phyloP scores from a whole-genome alignment of 2,329 filamentous ascomycete genomes.

The Exophiala oligosperma region DNA sequence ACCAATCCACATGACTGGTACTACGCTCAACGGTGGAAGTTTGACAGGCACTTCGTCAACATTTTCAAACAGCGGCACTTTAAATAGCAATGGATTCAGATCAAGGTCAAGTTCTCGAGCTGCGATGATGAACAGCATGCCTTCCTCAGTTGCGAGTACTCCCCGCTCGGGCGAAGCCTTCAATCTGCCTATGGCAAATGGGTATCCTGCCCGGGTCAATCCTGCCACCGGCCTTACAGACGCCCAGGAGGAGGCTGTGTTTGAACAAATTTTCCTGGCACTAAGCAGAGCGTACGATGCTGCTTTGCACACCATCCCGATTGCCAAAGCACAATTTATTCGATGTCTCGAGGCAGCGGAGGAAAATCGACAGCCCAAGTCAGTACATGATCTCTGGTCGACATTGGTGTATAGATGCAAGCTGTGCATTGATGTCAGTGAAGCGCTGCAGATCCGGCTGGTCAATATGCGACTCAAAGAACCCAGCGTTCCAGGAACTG shows the following conservation, averaged over 20 bases:
- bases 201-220: constrained; percentile 52
- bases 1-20: constrained; percentile 24
- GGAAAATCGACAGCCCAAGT: constrained; percentile 59
- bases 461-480: constrained; percentile 83
- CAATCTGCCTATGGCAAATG: constrained; percentile 52
- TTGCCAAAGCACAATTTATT: constrained; percentile 66
- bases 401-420: constrained; percentile 70
- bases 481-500: constrained; percentile 50
- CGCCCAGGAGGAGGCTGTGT: constrained; percentile 74
- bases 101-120: constrained; percentile 30
- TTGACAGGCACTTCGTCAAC: constrained; percentile 19
- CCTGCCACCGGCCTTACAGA: constrained; percentile 62
- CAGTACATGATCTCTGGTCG: constrained; percentile 66
- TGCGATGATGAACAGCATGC: constrained; percentile 34
- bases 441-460: constrained; percentile 70
- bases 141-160: constrained; percentile 59
- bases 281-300: constrained; percentile 72
- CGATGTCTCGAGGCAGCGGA: constrained; percentile 64
- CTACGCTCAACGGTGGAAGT: constrained; percentile 19
- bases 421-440: constrained; percentile 69
- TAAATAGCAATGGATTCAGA: constrained; percentile 18
- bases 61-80: constrained; percentile 23
- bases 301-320: constrained; percentile 69
- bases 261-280: constrained; percentile 79
- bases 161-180: constrained; percentile 84